Evolutionary conservation across 1,284 basidiomycete species (phyloP), one percentile per base, ranked within the genome.

Genomic region (Xerocomus nothofagi): DNA sequence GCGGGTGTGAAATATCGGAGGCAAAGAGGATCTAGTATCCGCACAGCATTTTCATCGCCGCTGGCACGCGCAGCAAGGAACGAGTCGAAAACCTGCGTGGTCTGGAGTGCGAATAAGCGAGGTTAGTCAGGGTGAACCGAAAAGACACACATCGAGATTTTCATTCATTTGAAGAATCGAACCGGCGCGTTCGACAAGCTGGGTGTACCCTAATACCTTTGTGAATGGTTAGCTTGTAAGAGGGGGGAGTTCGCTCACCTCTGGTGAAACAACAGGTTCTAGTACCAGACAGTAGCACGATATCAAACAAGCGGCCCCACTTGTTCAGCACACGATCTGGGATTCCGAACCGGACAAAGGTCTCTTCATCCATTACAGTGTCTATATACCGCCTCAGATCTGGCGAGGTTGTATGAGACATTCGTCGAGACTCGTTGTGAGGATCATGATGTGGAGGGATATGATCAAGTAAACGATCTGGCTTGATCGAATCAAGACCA

Each of bases 231-330:
- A 14, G 27, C 27, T 21, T 14, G 15, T 17, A 38, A 15, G 29
- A 17, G 15, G n/a, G 3, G n/a, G 9, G 36, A 43, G 41, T 18
- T 12, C 5, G 27, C 52, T 30, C 55, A 87, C 87, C 86, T 70
- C 88, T 69, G 17, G 88, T 91, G 59, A 91, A 91, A 64, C 88
- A 91, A 57, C 88, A 90, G 2, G 79, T 81, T 43, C 85, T 69
- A 37, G 64, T 65, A n/a, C 78, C 70, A 5, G 79, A 81, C 0
- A 86, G 86, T 8, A 79, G 62, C 9, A 88, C 83, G 40, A 91
- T 88, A 57, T 91, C 88, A 59, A 90, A 90, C 21, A 90, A 66
- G 21, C 82, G 72, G 0, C 87, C 88, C 85, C 88, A 90, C 65
- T 84, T 88, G 55, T 68, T 57, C 10, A 91, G 67, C n/a, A 87